Evolutionary conservation across 2,329 filamentous ascomycete genomes (phyloP).

Genomic region (Calonectria honghensis): DNA sequence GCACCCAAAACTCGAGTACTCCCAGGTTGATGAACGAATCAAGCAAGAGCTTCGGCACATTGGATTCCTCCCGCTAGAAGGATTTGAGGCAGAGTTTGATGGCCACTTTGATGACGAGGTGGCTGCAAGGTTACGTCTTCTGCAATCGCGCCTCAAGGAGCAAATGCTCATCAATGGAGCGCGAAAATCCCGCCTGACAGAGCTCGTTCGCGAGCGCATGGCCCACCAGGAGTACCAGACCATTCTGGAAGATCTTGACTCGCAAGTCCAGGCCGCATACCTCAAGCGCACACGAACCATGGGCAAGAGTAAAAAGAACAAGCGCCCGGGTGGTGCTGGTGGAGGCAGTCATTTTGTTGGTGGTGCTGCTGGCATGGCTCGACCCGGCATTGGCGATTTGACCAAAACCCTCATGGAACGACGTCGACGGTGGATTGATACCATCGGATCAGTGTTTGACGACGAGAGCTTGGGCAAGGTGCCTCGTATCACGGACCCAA

Average conservation of each 20-base stretch:
- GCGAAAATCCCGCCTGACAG: slow-evolving; percentile 89
- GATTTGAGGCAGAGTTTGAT: slow-evolving; percentile 84
- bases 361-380: slow-evolving; percentile 77
- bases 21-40: slow-evolving; percentile 90
- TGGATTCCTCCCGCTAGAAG: slow-evolving; percentile 85
- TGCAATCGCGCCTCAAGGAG: slow-evolving; percentile 88
- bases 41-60: slow-evolving; percentile 94
- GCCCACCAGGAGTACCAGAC: slow-evolving; percentile 97
- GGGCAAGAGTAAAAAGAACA: slow-evolving; percentile 94
- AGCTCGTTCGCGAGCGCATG: slow-evolving; percentile 93
- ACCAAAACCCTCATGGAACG: slow-evolving; percentile 96
- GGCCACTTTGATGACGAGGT: slow-evolving; percentile 96
- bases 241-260: slow-evolving; percentile 96
- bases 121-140: slow-evolving; percentile 87
- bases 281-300: slow-evolving; percentile 96
- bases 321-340: slow-evolving; percentile 84
- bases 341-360: slow-evolving; percentile 80
- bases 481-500: slow-evolving; percentile 78
- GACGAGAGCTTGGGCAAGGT: slow-evolving; percentile 85
- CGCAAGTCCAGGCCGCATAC: slow-evolving; percentile 95
- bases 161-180: slow-evolving; percentile 93
- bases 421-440: slow-evolving; percentile 90
- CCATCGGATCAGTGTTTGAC: slow-evolving; percentile 92
- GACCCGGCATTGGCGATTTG: slow-evolving; percentile 91
- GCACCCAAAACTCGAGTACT: slow-evolving; percentile 86